A percentile compares a stretch with the other conserved stretches of the same genome.
These are phyloP conservation scores for Chrysanthemum seticuspe DNA, from an alignment of 129 eudicot species.

Conservation along the genomic window DNA sequence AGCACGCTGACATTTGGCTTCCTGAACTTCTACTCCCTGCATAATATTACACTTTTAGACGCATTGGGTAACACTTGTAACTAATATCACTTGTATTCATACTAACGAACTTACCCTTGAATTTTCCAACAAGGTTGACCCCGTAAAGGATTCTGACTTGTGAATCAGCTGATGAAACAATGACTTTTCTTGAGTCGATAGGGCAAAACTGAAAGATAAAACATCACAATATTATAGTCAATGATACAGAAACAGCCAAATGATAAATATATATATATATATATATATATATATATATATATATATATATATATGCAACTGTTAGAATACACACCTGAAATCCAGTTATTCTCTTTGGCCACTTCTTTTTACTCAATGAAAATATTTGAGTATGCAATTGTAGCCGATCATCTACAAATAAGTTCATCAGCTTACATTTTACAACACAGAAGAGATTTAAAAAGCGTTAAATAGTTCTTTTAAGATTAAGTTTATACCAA, in stretches of 20 bases:
- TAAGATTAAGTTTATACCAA: constrained; percentile 39
- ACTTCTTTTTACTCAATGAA: constrained; percentile 63
- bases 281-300: too few relatives aligned
- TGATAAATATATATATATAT: too few relatives aligned
- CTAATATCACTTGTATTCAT: not conserved
- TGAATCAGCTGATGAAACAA: constrained; percentile 87
- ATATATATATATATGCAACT: too few relatives aligned
- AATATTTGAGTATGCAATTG: constrained; percentile 48
- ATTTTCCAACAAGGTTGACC: constrained; percentile 51
- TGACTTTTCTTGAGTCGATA: constrained; percentile 52
- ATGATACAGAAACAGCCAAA: not conserved
- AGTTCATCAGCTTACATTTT: not conserved
- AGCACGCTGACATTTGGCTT: constrained; percentile 63
- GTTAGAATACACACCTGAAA: constrained; percentile 52
- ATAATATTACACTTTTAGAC: not conserved
- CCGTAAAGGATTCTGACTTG: constrained; percentile 70
- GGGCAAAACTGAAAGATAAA: constrained; percentile 65
- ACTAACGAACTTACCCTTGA: constrained; percentile 50
- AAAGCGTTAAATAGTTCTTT: not conserved
- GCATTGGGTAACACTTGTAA: not conserved
- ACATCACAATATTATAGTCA: not conserved
- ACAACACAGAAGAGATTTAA: not conserved
- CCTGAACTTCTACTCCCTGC: constrained; percentile 60
- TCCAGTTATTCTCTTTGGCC: constrained; percentile 79
- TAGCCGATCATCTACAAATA: constrained; percentile 51